phyloP scores from a whole-genome alignment of 257 asterid species.

The Salvia rosmarinus region DNA sequence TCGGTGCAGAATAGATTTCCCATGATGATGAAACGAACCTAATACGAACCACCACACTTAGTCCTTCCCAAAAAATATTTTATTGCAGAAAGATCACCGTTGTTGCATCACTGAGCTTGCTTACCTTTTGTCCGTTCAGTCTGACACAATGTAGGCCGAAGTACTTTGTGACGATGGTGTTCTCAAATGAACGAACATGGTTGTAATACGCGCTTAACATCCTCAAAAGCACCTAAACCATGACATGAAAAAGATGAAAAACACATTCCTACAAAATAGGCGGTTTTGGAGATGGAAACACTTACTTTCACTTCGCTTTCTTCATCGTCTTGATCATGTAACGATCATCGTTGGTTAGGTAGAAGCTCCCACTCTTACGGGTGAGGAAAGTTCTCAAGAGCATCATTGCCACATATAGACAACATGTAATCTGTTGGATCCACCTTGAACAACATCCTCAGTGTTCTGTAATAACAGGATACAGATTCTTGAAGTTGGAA shows the following conservation, averaged over 20 bases:
- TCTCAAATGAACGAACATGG: constrained; percentile 62
- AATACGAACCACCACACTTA: constrained; percentile 25
- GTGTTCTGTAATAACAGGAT: constrained; percentile 48
- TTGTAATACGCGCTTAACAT: constrained; percentile 68
- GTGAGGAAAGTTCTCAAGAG: constrained; percentile 91
- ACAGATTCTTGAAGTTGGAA: background rate
- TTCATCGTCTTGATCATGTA: constrained; percentile 98
- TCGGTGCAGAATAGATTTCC: constrained; percentile 84
- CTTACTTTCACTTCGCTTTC: constrained; percentile 96
- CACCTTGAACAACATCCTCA: constrained; percentile 87
- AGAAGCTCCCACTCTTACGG: constrained; percentile 94
- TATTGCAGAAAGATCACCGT: too few relatives aligned
- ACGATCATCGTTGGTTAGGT: constrained; percentile 91
- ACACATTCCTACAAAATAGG: background rate
- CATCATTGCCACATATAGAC: constrained; percentile 91
- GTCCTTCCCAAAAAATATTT: background rate
- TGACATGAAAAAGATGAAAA: constrained; percentile 11
- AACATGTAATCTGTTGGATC: constrained; percentile 97
- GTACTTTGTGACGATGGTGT: constrained; percentile 65
- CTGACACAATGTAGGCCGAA: constrained; percentile 70
- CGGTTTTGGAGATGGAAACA: background rate
- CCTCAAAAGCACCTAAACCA: constrained; percentile 61
- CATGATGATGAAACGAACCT: constrained; percentile 91
- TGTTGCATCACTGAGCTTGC: background rate
- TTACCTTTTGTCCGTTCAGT: constrained; percentile 79